phyloP scores from a whole-genome alignment of 257 asterid species.

The Petunia secreta region DNA sequence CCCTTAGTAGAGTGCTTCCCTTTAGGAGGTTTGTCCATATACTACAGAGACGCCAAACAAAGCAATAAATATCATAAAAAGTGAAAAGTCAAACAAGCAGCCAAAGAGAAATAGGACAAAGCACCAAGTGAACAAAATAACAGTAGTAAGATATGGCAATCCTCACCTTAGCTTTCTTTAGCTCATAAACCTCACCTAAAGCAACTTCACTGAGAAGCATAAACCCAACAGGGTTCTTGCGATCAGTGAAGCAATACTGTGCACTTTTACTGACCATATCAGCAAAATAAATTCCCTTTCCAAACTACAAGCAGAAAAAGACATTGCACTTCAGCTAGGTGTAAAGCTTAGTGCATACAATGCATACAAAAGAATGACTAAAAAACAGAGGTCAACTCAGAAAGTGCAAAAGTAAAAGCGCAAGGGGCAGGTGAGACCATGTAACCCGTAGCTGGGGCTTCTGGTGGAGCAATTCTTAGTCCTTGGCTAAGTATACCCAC shows the following conservation, averaged over 20 bases:
- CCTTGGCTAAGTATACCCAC: constrained; percentile 99
- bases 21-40: constrained; percentile 87
- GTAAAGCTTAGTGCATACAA: neutral
- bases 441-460: constrained; percentile 98
- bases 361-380: constrained; percentile 1
- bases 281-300: constrained; percentile 95
- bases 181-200: constrained; percentile 80
- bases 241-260: constrained; percentile 83
- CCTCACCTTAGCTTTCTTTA: constrained; percentile 71
- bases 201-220: constrained; percentile 99
- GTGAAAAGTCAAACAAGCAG: neutral
- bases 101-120: neutral
- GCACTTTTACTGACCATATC: constrained; percentile 99
- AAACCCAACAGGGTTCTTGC: constrained; percentile 83
- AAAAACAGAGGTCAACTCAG: neutral
- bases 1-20: constrained; percentile 98
- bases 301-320: constrained; percentile 60
- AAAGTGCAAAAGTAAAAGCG: constrained; percentile 16
- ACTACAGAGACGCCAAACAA: constrained; percentile 46
- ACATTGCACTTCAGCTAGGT: constrained; percentile 19
- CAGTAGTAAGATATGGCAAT: neutral
- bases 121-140: neutral
- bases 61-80: constrained; percentile 18
- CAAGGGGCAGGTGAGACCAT: constrained; percentile 57
- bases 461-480: constrained; percentile 96